Conservation (phyloP, 192 early-diverging fungal genomes). For the Coemansia sp. region DNA sequence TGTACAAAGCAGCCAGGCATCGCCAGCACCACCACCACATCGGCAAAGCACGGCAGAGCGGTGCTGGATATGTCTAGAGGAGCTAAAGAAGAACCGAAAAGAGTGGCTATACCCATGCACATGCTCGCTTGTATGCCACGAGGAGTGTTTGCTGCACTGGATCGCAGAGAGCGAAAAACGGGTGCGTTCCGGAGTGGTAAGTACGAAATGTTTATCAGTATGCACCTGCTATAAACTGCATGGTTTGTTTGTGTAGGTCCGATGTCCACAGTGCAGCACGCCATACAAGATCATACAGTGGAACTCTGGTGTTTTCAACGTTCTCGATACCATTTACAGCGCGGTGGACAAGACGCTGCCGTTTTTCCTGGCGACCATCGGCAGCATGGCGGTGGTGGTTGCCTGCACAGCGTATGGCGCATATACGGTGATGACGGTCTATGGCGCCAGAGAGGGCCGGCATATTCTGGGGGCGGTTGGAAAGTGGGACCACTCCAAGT, state of each 20-base stretch:
- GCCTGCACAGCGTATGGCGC: conserved; percentile 69
- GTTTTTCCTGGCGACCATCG: conserved; percentile 59
- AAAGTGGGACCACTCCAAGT: conserved; percentile 62
- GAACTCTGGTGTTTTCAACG: conserved; percentile 51
- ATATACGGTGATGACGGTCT: conserved; percentile 64
- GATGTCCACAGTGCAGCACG: conserved; percentile 68
- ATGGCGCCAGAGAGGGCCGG: conserved; percentile 63
- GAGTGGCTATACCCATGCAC: conserved; percentile 70
- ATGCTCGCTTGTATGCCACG: conserved; percentile 75
- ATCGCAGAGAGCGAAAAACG: conserved; percentile 63
- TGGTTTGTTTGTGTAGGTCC: conserved; percentile 48
- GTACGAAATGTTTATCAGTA: conserved; percentile 5
- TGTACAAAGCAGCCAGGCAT: background rate
- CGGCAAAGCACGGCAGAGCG: conserved; percentile 13
- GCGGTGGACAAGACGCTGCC: conserved; percentile 61
- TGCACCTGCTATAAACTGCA: background rate
- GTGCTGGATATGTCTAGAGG: conserved; percentile 83
- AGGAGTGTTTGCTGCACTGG: conserved; percentile 75
- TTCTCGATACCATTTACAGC: conserved; percentile 55
- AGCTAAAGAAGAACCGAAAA: conserved; percentile 57
- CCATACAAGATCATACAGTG: conserved; percentile 61
- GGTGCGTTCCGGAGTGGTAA: conserved; percentile 38
- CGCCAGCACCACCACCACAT: background rate
- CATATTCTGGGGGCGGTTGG: conserved; percentile 56
- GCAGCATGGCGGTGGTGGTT: conserved; percentile 62